Base-by-base conservation (phyloP, 2,329 filamentous ascomycete genomes). In the Venturia nashicola region DNA sequence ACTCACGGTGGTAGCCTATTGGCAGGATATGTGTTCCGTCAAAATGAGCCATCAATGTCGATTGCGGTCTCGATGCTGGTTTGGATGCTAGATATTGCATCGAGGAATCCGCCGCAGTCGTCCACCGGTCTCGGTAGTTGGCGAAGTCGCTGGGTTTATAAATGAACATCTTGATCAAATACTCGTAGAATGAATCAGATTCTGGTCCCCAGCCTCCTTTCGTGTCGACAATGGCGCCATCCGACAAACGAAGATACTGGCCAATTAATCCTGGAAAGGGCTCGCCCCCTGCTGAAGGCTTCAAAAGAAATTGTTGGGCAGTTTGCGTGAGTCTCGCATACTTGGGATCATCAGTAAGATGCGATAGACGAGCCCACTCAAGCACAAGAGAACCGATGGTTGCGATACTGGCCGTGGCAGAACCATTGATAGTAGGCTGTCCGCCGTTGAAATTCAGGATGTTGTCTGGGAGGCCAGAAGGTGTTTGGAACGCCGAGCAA, bases 101-200 rank as follows among this genome's bases (percentile, higher is more conserved):
- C 5, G 86, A 86, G 7, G 87, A 91, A 68, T 95, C 86, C 61
- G 86, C 88, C 1, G 90, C 90, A 0, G 80, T 71, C 46, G 90
- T 76, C 90, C 90, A 96, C 32, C 85, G 84, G 67, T 92, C 86
- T 69, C 81, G 85, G 76, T 93, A 91, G 2, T 74, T 66, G 1
- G 70, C 74, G 69, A 89, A 95, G 2, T 84, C 80, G 6, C 73
- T 69, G 0, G 84, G 80, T 71, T 93, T 87, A 72, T 95, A 95
- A 63, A 94, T 75, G 70, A 86, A 95, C 89, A 94, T 93, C 78
- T 96, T 96, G 73, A 96, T 87, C 42, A 96, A 82, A 70, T 95
- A 95, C 75, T 95, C 90, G 76, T 95, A 96, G 76, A 87, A 95
- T 54, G 86, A 90, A 73, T 95, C 90, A 40, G 82, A 83, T 7